These are phyloP conservation scores for Medicago arabica DNA, from an alignment of 306 rosid genomes.

Conservation along the genomic window DNA sequence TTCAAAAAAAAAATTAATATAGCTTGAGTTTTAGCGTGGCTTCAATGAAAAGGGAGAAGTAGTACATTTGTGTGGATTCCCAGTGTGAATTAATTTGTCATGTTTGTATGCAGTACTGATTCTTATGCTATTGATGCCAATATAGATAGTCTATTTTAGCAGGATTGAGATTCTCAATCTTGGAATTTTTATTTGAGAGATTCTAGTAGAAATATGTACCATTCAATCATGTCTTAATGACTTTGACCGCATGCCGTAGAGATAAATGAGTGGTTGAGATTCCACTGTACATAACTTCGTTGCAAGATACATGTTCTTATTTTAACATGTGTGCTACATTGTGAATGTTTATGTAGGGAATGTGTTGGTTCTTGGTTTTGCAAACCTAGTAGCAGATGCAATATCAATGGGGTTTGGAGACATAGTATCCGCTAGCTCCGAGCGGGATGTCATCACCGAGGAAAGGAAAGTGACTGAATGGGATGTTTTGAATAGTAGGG, in stretches of 20 bases:
- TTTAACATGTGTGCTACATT: constrained; percentile 12
- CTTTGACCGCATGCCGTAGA: not conserved
- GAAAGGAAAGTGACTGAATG: constrained; percentile 58
- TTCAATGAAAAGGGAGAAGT: too few species aligned
- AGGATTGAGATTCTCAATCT: not conserved
- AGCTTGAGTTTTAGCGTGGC: not conserved
- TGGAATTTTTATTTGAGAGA: too few species aligned
- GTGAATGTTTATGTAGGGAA: constrained; percentile 45
- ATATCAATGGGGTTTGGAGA: constrained; percentile 86
- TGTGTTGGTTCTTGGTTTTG: constrained; percentile 69
- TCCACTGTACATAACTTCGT: not conserved
- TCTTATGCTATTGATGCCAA: constrained; percentile 9
- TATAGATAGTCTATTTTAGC: not conserved
- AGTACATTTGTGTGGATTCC: too few species aligned
- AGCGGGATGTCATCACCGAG: constrained; percentile 51
- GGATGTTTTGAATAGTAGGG: constrained; percentile 53
- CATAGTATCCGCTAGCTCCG: constrained; percentile 53
- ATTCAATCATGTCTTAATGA: too few species aligned
- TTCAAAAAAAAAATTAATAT: too few species aligned
- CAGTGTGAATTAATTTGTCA: not conserved
- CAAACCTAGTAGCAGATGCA: constrained; percentile 77
- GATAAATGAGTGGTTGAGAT: not conserved
- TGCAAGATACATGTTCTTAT: not conserved
- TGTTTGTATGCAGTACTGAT: not conserved
- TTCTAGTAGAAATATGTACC: not conserved